A percentile compares a stretch with the other conserved stretches of the same genome.
phyloP scores from a whole-genome alignment of 2,329 filamentous ascomycete genomes.

The Juglanconis sp. region DNA sequence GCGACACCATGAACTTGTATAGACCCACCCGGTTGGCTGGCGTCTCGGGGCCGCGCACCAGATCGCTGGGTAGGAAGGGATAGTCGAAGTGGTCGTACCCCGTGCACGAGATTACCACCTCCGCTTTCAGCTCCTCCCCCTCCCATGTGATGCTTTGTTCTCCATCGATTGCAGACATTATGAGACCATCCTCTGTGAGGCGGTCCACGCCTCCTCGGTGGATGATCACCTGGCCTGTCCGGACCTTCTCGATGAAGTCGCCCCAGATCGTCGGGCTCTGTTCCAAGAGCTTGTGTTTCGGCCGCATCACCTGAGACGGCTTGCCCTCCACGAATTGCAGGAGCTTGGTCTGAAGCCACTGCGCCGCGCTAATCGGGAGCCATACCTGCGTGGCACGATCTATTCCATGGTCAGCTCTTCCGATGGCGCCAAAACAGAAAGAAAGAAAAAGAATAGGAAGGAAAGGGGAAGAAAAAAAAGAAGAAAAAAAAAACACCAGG shows the following conservation, averaged over 20 bases:
- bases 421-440: neutral
- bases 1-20: constrained; percentile 30
- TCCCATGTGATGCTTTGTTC: constrained; percentile 13
- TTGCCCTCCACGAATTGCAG: constrained; percentile 29
- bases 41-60: constrained; percentile 20
- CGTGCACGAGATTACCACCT: constrained; percentile 32
- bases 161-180: constrained; percentile 20
- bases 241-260: constrained; percentile 33
- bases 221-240: constrained; percentile 28
- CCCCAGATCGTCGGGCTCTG: constrained; percentile 32
- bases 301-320: constrained; percentile 28
- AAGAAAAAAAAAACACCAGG: neutral
- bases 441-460: too few species aligned
- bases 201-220: constrained; percentile 29
- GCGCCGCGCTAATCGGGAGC: constrained; percentile 25
- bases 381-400: constrained; percentile 28
- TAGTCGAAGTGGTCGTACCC: constrained; percentile 27
- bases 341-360: constrained; percentile 30
- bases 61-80: constrained; percentile 28
- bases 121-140: constrained; percentile 27
- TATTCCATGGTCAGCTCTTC: constrained; percentile 8
- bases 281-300: constrained; percentile 32
- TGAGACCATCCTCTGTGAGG: constrained; percentile 27
- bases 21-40: constrained; percentile 27
- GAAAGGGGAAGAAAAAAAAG: too few species aligned